Evolutionary conservation across 345 rosid species (phyloP).

Genomic region (Eucalyptus microcorys): DNA sequence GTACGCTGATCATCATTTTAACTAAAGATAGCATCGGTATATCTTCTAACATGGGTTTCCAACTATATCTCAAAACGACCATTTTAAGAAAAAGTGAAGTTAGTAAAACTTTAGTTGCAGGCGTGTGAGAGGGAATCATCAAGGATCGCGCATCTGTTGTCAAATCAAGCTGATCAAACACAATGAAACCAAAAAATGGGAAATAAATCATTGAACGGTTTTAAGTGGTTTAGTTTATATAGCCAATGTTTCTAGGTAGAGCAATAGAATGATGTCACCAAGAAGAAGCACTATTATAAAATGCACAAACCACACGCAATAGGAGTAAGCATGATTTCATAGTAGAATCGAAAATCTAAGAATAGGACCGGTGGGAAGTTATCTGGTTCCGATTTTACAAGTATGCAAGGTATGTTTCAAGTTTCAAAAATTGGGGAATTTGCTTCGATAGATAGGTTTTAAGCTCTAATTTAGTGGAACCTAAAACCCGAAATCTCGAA

Average conservation of each 20-base stretch:
- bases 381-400: no score
- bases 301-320: neutral
- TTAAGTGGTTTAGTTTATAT: neutral
- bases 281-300: neutral
- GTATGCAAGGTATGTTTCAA: accelerated
- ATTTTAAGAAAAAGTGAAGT: neutral
- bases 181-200: neutral
- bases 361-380: no score
- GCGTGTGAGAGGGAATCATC: neutral
- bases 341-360: no score
- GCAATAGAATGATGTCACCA: neutral
- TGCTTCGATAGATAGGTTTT: no score
- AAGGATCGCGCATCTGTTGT: neutral
- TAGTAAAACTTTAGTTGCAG: neutral
- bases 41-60: neutral
- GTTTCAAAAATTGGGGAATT: no score
- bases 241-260: neutral
- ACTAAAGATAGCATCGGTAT: neutral
- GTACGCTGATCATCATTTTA: neutral
- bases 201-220: neutral
- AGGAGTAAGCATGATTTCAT: no score
- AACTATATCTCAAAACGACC: neutral
- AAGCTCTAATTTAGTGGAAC: no score
- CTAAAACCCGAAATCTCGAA: accelerated
- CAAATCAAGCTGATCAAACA: neutral